These are phyloP conservation scores for Recurvomyces mirabilis DNA, from an alignment of 495 filamentous ascomycete genomes.

Conservation along the genomic window DNA sequence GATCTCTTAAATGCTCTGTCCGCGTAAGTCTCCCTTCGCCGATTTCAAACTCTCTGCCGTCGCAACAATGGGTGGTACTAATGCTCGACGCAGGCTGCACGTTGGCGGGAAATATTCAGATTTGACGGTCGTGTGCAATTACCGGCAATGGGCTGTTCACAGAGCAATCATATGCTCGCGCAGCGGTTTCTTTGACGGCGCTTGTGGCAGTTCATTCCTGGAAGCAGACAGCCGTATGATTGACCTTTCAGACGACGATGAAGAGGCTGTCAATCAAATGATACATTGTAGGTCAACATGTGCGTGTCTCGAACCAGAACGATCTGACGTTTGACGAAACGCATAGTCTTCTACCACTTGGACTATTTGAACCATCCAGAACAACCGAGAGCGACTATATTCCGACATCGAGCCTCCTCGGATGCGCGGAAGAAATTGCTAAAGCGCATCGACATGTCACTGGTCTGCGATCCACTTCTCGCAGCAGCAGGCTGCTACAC, in stretches of 20 bases:
- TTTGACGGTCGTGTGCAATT: conserved; percentile 30
- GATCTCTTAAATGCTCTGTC: conserved; percentile 31
- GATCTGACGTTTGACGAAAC: not conserved
- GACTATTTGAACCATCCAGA: conserved; percentile 28
- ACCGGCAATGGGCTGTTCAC: conserved; percentile 30
- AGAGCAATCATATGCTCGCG: conserved; percentile 32
- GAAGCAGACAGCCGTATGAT: conserved; percentile 29
- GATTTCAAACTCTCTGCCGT: too few species aligned
- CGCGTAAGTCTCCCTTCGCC: conserved; percentile 24
- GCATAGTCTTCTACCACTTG: conserved; percentile 35
- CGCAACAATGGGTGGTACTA: conserved; percentile 4
- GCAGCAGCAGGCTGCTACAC: conserved; percentile 22
- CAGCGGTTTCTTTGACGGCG: conserved; percentile 33
- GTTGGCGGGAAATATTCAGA: conserved; percentile 32
- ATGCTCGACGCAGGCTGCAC: conserved; percentile 17
- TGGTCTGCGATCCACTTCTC: conserved; percentile 31
- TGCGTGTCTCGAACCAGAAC: not conserved
- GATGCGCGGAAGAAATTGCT: conserved; percentile 12
- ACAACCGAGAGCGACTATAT: conserved; percentile 14
- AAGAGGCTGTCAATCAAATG: conserved; percentile 35
- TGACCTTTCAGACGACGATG: conserved; percentile 33
- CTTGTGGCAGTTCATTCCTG: conserved; percentile 26
- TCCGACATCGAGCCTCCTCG: conserved; percentile 18
- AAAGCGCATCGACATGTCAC: conserved; percentile 26
- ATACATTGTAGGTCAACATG: conserved; percentile 27